phyloP scores from a whole-genome alignment of 2,329 filamentous ascomycete genomes.

The Clathrospora elynae region DNA sequence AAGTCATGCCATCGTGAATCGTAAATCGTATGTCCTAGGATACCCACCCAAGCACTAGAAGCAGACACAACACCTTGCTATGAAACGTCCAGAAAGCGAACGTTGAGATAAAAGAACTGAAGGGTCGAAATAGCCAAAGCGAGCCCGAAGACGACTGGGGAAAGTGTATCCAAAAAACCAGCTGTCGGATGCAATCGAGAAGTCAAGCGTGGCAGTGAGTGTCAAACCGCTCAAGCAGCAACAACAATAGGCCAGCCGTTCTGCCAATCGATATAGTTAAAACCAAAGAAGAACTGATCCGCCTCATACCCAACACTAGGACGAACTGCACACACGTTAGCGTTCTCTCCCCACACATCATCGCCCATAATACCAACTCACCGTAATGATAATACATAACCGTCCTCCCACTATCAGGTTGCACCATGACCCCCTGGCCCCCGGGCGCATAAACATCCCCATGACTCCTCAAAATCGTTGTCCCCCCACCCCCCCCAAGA shows the following conservation, averaged over 20 bases:
- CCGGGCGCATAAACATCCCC: conserved; percentile 47
- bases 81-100: not conserved
- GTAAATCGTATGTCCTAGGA: not conserved
- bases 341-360: not conserved
- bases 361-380: conserved; percentile 8
- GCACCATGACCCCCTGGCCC: conserved; percentile 37
- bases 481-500: conserved; percentile 62
- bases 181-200: not conserved
- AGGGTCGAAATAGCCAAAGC: not conserved
- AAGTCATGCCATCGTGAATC: not conserved
- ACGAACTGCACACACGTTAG: conserved; percentile 24
- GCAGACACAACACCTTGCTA: not conserved
- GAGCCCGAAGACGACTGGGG: not conserved
- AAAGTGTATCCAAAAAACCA: too few relatives aligned
- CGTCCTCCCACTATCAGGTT: conserved; percentile 19
- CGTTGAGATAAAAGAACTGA: not conserved
- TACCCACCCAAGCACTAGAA: not conserved
- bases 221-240: not conserved
- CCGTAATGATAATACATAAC: conserved; percentile 45
- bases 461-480: conserved; percentile 63
- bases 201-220: not conserved
- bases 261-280: conserved; percentile 39
- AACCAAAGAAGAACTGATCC: conserved; percentile 37
- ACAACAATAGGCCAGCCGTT: conserved; percentile 39
- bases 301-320: conserved; percentile 31